phyloP scores from a whole-genome alignment of 2,329 filamentous ascomycete species.

The Celoporthe dispersa region DNA sequence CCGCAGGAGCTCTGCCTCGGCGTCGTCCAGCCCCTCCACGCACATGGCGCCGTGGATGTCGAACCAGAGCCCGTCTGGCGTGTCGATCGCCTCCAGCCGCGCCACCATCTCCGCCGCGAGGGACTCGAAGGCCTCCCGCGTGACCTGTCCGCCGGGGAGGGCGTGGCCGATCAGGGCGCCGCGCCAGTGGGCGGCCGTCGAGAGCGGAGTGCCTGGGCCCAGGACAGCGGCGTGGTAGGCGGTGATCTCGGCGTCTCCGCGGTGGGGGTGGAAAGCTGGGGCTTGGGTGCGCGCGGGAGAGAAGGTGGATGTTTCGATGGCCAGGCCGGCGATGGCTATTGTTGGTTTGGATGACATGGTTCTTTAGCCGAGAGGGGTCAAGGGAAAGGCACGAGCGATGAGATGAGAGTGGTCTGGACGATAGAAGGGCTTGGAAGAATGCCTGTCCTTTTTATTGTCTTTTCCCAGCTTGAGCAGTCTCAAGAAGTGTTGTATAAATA shows the following conservation, averaged over 20 bases:
- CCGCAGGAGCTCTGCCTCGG: slow-evolving; percentile 51
- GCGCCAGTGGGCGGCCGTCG: slow-evolving; percentile 50
- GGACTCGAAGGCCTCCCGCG: slow-evolving; percentile 49
- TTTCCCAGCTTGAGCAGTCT: neutral
- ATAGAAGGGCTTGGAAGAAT: too few relatives aligned
- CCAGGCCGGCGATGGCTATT: slow-evolving; percentile 56
- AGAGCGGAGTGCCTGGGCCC: slow-evolving; percentile 44
- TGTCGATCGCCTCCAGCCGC: slow-evolving; percentile 44
- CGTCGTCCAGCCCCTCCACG: slow-evolving; percentile 53
- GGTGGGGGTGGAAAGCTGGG: slow-evolving; percentile 53
- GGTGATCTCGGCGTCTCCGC: slow-evolving; percentile 47
- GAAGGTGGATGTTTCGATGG: slow-evolving; percentile 59
- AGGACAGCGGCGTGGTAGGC: slow-evolving; percentile 50
- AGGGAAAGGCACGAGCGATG: neutral
- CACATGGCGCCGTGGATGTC: slow-evolving; percentile 62
- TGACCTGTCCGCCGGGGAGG: slow-evolving; percentile 54
- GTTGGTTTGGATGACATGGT: slow-evolving; percentile 38
- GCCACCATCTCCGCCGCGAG: slow-evolving; percentile 47
- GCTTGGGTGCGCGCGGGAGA: slow-evolving; percentile 53
- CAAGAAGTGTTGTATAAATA: neutral
- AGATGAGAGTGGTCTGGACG: neutral
- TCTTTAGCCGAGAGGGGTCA: neutral
- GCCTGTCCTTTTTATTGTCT: neutral
- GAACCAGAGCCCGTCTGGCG: slow-evolving; percentile 56
- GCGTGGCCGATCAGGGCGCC: slow-evolving; percentile 57